phyloP scores from a whole-genome alignment of 208 protist species.

The Blastocrithidia nonstop region DNA sequence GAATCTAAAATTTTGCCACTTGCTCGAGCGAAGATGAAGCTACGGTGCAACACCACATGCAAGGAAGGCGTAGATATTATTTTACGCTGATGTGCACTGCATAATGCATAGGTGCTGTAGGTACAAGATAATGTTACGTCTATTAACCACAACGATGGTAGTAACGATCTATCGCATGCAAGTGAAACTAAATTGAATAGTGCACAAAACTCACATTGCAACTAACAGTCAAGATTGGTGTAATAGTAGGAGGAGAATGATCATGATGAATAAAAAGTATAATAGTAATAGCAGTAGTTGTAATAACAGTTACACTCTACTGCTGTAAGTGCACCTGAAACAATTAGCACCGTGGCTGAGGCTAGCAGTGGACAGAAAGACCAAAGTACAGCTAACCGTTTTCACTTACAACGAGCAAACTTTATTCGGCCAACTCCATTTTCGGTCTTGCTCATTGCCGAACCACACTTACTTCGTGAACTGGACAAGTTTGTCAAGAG shows the following conservation, averaged over 20 bases:
- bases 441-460: constrained; percentile 46
- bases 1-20: constrained; percentile 84
- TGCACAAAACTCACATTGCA: too few relatives aligned
- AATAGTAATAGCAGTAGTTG: background rate
- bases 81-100: constrained; percentile 33
- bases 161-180: background rate
- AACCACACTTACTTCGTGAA: constrained; percentile 57
- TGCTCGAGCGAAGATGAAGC: constrained; percentile 86
- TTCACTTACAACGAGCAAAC: too few relatives aligned
- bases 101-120: constrained; percentile 34
- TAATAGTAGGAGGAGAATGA: too few relatives aligned
- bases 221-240: too few relatives aligned
- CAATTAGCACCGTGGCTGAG: background rate
- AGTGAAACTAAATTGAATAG: too few relatives aligned
- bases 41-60: constrained; percentile 56
- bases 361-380: background rate
- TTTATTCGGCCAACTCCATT: too few relatives aligned
- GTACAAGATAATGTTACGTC: background rate
- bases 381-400: too few relatives aligned
- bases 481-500: constrained; percentile 60
- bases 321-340: too few relatives aligned
- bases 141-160: too few relatives aligned
- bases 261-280: background rate
- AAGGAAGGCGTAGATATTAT: constrained; percentile 23
- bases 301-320: too few relatives aligned